Evolutionary conservation across 371 early-diverging fungal genomes (phyloP).

Genomic region (Lichtheimia corymbifera): DNA sequence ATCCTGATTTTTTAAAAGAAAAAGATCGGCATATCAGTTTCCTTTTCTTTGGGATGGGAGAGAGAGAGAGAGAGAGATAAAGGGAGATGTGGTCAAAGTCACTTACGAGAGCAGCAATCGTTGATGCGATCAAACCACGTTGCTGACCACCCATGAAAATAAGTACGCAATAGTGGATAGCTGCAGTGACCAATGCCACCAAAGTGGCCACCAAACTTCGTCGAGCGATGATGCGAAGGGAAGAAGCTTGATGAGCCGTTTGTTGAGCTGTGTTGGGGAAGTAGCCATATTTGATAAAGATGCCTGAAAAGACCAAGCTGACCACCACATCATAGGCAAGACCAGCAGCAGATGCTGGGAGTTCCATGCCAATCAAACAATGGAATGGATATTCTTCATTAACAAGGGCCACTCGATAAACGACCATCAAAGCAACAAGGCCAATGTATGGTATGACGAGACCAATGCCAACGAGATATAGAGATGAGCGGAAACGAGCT

Average conservation of each 20-base stretch:
- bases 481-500: slow-evolving; percentile 17
- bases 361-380: slow-evolving; percentile 42
- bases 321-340: slow-evolving; percentile 42
- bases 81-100: background rate
- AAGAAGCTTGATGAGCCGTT: slow-evolving; percentile 23
- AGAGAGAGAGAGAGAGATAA: too few relatives aligned
- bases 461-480: slow-evolving; percentile 38
- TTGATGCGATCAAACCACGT: slow-evolving; percentile 27
- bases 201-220: slow-evolving; percentile 42
- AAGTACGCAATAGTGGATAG: slow-evolving; percentile 37
- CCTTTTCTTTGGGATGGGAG: background rate
- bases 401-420: slow-evolving; percentile 30
- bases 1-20: slow-evolving; percentile 13
- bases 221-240: slow-evolving; percentile 39
- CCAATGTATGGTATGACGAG: slow-evolving; percentile 38
- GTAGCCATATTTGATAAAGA: slow-evolving; percentile 38
- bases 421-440: slow-evolving; percentile 36
- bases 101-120: slow-evolving; percentile 18
- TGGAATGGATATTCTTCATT: slow-evolving; percentile 23
- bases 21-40: background rate
- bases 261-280: slow-evolving; percentile 27
- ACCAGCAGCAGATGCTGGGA: slow-evolving; percentile 38
- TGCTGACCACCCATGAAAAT: slow-evolving; percentile 31
- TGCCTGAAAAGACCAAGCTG: slow-evolving; percentile 34
- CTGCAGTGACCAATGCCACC: slow-evolving; percentile 30